Evolutionary conservation across 2,329 filamentous ascomycete genomes (phyloP).

Genomic region (Pseudogymnoascus sp.): DNA sequence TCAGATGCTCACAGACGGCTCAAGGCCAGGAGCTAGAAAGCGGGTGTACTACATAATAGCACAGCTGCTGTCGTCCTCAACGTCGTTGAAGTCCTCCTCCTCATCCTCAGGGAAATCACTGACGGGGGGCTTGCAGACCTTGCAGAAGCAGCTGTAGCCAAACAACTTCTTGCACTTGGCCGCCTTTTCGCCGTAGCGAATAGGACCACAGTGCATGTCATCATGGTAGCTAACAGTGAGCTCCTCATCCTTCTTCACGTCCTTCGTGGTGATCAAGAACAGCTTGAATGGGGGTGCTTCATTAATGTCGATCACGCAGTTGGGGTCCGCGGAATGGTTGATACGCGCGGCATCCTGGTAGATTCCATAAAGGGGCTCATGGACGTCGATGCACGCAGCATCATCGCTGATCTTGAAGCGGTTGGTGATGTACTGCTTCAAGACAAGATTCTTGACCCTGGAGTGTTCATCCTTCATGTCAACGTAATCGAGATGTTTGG

Average conservation of each 20-base stretch:
- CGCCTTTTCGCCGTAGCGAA: background rate
- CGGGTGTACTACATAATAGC: background rate
- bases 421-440: background rate
- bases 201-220: slow-evolving; percentile 4
- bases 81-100: background rate
- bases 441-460: background rate
- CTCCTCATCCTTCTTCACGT: slow-evolving; percentile 1
- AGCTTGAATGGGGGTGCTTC: background rate
- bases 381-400: background rate
- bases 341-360: background rate
- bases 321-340: background rate
- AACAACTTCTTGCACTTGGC: slow-evolving; percentile 2
- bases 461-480: background rate
- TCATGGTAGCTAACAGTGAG: background rate
- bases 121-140: background rate
- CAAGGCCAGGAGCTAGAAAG: background rate
- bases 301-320: background rate
- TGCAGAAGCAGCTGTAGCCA: background rate
- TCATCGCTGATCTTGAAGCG: background rate
- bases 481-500: background rate
- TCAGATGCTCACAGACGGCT: slow-evolving; percentile 1
- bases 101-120: background rate
- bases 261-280: background rate
- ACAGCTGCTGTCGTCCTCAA: background rate
- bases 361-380: background rate